Percentiles rank a stretch among this genome's conserved stretches.
Conservation (phyloP, 140 eudicot genomes). For the Anethum foeniculum region DNA sequence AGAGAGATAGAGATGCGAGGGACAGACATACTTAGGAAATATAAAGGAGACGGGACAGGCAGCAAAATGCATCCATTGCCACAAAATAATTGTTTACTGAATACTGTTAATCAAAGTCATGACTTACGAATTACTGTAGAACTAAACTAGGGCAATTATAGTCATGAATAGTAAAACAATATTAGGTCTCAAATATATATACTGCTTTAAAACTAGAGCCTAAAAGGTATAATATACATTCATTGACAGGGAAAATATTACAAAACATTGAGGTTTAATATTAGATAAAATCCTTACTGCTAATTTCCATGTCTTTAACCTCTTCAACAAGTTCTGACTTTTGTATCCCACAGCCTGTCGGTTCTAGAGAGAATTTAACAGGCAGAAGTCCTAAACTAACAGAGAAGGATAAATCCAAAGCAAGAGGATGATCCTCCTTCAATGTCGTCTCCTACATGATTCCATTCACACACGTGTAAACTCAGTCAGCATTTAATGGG, state of each 20-base stretch:
- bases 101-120: background rate
- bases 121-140: background rate
- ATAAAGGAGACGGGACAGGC: background rate
- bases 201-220: background rate
- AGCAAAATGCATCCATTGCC: background rate
- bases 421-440: conserved; percentile 94
- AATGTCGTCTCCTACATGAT: conserved; percentile 52
- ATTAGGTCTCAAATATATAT: background rate
- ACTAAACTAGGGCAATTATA: background rate
- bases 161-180: background rate
- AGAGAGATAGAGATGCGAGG: background rate
- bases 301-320: conserved; percentile 54
- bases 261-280: background rate
- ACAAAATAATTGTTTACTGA: background rate
- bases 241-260: background rate
- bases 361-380: conserved; percentile 51
- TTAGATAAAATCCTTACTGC: conserved; percentile 42
- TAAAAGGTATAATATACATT: background rate
- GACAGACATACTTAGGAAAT: background rate
- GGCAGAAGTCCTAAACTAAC: conserved; percentile 87
- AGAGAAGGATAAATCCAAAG: conserved; percentile 50
- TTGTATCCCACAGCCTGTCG: conserved; percentile 92
- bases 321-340: conserved; percentile 72
- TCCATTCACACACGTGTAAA: conserved; percentile 11
- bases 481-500: background rate